phyloP scores from a whole-genome alignment of 148 eudicot genomes.

The Pouteria glomerata region DNA sequence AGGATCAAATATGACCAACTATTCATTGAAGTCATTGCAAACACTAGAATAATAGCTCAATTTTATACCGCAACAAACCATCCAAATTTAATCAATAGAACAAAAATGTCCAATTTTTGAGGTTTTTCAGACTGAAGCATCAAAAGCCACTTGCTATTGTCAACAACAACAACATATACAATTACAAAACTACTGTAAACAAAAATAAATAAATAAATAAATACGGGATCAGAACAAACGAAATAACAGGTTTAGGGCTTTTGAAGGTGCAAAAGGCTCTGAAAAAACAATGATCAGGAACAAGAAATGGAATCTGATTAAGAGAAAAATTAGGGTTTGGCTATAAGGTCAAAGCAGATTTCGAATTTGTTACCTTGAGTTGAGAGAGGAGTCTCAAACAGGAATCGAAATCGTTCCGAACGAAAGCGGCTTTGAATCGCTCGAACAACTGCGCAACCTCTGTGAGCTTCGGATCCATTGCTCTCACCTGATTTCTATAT shows the following conservation, averaged over 20 bases:
- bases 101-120: neutral
- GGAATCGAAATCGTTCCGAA: conserved; percentile 59
- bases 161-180: neutral
- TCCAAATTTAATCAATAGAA: neutral
- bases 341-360: neutral
- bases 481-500: too few relatives aligned
- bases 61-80: neutral
- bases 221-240: neutral
- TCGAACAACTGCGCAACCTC: conserved; percentile 65
- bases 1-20: neutral
- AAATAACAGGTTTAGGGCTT: neutral
- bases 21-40: neutral
- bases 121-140: neutral
- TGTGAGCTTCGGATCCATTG: conserved; percentile 73
- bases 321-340: neutral
- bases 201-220: neutral
- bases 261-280: neutral
- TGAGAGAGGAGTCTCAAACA: conserved; percentile 54
- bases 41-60: neutral
- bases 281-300: neutral
- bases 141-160: neutral
- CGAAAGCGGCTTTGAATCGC: conserved; percentile 76
- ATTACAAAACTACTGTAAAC: neutral
- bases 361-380: conserved; percentile 17
- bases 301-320: neutral